Evolutionary conservation across 1,284 basidiomycete species (phyloP), one percentile per base, ranked within the genome.

Genomic region (Boletellus dicymbophilus): DNA sequence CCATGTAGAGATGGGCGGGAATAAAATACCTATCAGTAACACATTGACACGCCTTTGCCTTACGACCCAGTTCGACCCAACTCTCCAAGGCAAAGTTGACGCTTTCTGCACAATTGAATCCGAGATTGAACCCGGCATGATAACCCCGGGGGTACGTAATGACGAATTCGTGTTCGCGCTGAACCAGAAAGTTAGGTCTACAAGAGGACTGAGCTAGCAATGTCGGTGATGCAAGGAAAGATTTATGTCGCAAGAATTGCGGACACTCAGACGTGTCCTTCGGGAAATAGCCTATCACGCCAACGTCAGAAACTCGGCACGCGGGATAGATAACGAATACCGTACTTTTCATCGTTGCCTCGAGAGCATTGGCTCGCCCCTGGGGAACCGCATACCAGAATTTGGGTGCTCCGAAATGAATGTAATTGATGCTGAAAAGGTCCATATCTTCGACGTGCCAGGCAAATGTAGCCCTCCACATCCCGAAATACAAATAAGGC

Each of bases 361-460:
- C 95, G 37, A 97, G 80, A 12, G 85, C 82, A 20, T 75, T 73
- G 6, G 90, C 88, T 58, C 88, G 83, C 27, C 78, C 85, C 67
- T 98, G 96, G 9, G 95, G 95, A 27, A 98, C 82, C 1, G 95
- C 87, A 69, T 99, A 99, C 96, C 97, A 99, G 66, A 92, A 87
- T 60, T 90, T 99, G 1, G 95, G 95, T 0, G 96, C 95, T 3
- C 96, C 96, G 65, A 98, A 99, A 70, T 99, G 96, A 54, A 99
- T 95, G 66, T 97, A 98, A 70, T 98, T 99, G 76, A 99, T 99
- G 48, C 93, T 96, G 72, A 96, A 97, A 4, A 99, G 79, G 66
- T 98, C 96, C 92, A 94, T 94, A 67, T 94, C 87, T 65, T 99
- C 96, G 41, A 99, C 96, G 61, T 99, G 96, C 97, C 97, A 99